Conservation (phyloP, 805 yeast species). For the Pichia thaimueangensis region DNA sequence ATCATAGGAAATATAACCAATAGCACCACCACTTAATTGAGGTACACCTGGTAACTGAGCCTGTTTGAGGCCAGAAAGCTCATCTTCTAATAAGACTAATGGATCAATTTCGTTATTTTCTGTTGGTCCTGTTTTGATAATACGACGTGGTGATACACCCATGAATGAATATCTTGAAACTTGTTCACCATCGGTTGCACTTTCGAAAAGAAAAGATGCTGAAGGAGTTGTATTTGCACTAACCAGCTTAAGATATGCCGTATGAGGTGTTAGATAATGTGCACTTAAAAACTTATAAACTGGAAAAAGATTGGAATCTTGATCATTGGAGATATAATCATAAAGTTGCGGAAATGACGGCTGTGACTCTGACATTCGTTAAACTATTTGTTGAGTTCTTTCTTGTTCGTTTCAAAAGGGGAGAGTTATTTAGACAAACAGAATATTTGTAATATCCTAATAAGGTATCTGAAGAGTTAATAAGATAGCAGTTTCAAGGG, state of each 20-base stretch:
- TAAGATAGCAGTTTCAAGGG: too few species aligned
- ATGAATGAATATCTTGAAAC: conserved; percentile 88
- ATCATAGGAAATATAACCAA: conserved; percentile 93
- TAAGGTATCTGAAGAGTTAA: too few species aligned
- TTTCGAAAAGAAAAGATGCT: conserved; percentile 79
- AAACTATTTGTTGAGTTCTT: background rate
- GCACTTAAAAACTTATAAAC: conserved; percentile 68
- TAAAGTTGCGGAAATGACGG: conserved; percentile 44
- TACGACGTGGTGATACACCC: conserved; percentile 78
- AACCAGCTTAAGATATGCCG: conserved; percentile 81
- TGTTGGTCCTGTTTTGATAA: conserved; percentile 75
- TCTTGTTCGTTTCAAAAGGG: too few species aligned
- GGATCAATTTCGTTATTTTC: conserved; percentile 72
- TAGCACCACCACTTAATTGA: conserved; percentile 87
- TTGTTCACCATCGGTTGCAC: conserved; percentile 83
- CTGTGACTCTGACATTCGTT: conserved; percentile 29
- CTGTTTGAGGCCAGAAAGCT: conserved; percentile 57
- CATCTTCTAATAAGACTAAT: conserved; percentile 62
- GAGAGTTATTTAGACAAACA: too few species aligned
- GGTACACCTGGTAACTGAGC: conserved; percentile 81
- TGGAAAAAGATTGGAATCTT: conserved; percentile 62
- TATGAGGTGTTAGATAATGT: conserved; percentile 80
- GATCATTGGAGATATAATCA: conserved; percentile 34
- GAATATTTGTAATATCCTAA: too few species aligned
- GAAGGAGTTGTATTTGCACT: conserved; percentile 47